These are phyloP conservation scores for Arthroderma sp. DNA, from an alignment of 2,329 filamentous ascomycete genomes.

Conservation along the genomic window DNA sequence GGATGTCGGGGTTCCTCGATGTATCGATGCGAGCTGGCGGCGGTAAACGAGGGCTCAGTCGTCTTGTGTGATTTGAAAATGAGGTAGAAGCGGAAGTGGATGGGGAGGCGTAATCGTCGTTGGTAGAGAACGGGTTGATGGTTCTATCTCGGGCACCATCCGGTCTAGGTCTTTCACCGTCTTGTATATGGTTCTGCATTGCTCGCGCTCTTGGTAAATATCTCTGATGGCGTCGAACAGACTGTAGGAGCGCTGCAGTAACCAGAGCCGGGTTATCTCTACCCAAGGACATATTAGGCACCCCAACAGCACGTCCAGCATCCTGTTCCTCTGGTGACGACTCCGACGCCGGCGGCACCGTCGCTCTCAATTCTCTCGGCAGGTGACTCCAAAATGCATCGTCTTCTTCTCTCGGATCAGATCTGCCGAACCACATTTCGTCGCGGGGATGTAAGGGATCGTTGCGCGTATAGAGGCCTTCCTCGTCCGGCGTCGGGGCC, in stretches of 20 bases:
- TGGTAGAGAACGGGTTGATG: constrained; percentile 8
- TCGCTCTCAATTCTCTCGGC: not conserved
- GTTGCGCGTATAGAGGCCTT: not conserved
- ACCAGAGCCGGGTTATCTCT: constrained; percentile 8
- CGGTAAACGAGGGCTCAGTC: not conserved
- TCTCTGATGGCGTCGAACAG: constrained; percentile 30
- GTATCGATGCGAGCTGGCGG: constrained; percentile 9
- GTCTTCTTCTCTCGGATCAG: not conserved
- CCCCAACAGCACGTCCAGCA: constrained; percentile 4
- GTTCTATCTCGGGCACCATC: constrained; percentile 7
- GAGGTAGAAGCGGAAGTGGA: not conserved
- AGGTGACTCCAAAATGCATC: not conserved
- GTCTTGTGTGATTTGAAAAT: not conserved
- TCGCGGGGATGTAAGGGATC: not conserved
- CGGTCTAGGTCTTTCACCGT: constrained; percentile 22
- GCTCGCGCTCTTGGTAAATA: constrained; percentile 27
- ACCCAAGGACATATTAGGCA: not conserved
- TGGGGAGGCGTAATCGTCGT: not conserved
- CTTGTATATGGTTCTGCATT: constrained; percentile 31
- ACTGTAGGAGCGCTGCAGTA: constrained; percentile 31
- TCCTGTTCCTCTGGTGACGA: constrained; percentile 18
- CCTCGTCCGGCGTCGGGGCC: constrained; percentile 39
- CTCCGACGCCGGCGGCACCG: not conserved
- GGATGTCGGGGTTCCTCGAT: constrained; percentile 25
- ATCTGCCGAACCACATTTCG: not conserved